Base-by-base conservation (phyloP, 1,284 basidiomycete genomes). In the Phlebopus sp. region DNA sequence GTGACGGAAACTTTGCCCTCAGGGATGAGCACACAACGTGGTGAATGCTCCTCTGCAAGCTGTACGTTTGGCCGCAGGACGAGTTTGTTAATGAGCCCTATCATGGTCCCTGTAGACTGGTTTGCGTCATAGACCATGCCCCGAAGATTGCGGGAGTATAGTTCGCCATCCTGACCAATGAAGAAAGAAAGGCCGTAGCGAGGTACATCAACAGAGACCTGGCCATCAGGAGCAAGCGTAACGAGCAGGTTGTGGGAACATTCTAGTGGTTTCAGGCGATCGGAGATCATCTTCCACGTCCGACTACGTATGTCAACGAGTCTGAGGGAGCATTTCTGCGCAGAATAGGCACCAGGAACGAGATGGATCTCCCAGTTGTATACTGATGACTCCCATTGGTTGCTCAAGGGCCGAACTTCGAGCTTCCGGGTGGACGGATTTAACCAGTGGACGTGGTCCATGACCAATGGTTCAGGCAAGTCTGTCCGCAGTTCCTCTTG, bases 141-240 rank as follows among this genome's bases (percentile, higher is more conserved):
- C 21, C 32, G 40, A 1, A 53, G 51, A 46, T 56, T 57, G 23
- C 15, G 46, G n/a, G 60, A 73, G 18, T 65, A 60, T 1, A 74
- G 51, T 1, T 67, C 54, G 4, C 47, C 38, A 3, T 56, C 47
- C 0, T 50, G 15, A 29, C 70, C 58, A 4, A 72, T 21, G 30
- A 59, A 66, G 37, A 72, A 74, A 0, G 58, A 56, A 5, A 80
- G 49, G 5, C 63, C 55, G 37, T 69, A 74, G 4, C 74, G 70
- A n/a, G 76, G 72, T 3, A 79, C 23, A 68, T 57, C 3, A 68
- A 66, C 40, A 57, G 70, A 29, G 27, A 27, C 27, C 27, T 29
- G 27, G 4, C 10, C 27, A 29, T 29, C 27, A 9, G 27, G 2
- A 29, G 4, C 27, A 29, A 34, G 21, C 6, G 21, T 56, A 17